Evolutionary conservation across 148 eudicot genomes (phyloP).

Genomic region (Chenopodium quinoa): DNA sequence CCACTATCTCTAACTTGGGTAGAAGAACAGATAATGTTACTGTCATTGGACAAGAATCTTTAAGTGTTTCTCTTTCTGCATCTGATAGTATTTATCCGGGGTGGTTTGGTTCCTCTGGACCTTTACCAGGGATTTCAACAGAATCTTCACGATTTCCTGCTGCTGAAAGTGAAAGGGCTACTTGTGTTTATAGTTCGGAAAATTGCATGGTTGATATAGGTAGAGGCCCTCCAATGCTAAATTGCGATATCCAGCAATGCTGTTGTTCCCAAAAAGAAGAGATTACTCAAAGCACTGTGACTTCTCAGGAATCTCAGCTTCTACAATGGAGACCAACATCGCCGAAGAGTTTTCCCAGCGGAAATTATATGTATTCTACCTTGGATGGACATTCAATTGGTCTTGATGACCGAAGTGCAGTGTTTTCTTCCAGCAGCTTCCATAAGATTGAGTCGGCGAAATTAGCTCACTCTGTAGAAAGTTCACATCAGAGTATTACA

Average conservation of each 20-base stretch:
- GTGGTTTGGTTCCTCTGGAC: conserved; percentile 26
- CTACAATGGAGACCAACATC: conserved; percentile 33
- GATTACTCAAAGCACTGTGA: conserved; percentile 33
- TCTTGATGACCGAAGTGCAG: conserved; percentile 11
- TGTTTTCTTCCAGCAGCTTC: conserved; percentile 23
- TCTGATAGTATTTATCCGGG: conserved; percentile 29
- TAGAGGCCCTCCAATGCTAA: conserved; percentile 24
- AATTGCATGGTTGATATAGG: conserved; percentile 21
- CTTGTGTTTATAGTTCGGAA: conserved; percentile 20
- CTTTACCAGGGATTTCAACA: conserved; percentile 24
- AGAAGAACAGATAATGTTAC: conserved; percentile 11
- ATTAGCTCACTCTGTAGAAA: conserved; percentile 14
- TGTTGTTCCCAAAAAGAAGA: conserved; percentile 54
- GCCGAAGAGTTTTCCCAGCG: conserved; percentile 23
- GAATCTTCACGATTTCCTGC: conserved; percentile 19
- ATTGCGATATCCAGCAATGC: conserved; percentile 37
- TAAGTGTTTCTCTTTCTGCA: conserved; percentile 15
- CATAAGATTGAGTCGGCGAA: conserved; percentile 29
- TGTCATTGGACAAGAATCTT: conserved; percentile 21
- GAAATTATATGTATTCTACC: conserved; percentile 23
- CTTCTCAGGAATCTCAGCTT: conserved; percentile 46
- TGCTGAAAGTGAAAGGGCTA: conserved; percentile 26
- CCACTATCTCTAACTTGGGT: conserved; percentile 50
- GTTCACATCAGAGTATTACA: conserved; percentile 9
- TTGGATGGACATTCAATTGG: conserved; percentile 14